Conservation (phyloP, 1,284 basidiomycete species). For the Sporisorium scitamineum region DNA sequence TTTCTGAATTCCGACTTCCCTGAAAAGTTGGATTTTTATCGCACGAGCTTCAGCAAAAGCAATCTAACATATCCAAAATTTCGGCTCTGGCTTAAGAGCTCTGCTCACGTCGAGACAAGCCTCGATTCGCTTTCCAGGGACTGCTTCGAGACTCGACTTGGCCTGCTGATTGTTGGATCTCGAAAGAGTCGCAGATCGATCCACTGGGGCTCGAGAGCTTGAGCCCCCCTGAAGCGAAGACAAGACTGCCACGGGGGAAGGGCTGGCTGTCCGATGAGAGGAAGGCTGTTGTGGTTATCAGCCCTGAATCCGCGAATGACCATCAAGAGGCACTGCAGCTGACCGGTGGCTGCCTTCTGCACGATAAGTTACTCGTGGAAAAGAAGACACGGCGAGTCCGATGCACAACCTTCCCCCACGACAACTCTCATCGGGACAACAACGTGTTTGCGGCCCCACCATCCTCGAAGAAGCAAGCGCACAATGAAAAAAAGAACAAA, state of each 20-base stretch:
- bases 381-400: neutral
- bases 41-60: neutral
- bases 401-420: no score
- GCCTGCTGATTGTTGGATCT: neutral
- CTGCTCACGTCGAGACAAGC: no score
- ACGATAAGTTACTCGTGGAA: neutral
- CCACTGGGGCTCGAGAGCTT: neutral
- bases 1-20: constrained; percentile 3
- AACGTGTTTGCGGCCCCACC: neutral
- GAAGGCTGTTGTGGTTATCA: neutral
- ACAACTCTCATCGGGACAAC: no score
- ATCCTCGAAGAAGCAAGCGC: neutral
- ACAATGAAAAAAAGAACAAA: neutral
- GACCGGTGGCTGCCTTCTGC: neutral
- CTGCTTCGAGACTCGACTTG: neutral
- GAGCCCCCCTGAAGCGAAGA: neutral
- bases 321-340: neutral
- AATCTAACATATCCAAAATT: neutral
- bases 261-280: no score
- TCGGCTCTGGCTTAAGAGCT: neutral
- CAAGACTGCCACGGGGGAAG: no score
- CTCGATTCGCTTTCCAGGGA: no score
- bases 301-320: no score
- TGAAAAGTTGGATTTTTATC: neutral
- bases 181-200: neutral